Conservation (phyloP, 192 early-diverging fungal species). For the Podila epigama region DNA sequence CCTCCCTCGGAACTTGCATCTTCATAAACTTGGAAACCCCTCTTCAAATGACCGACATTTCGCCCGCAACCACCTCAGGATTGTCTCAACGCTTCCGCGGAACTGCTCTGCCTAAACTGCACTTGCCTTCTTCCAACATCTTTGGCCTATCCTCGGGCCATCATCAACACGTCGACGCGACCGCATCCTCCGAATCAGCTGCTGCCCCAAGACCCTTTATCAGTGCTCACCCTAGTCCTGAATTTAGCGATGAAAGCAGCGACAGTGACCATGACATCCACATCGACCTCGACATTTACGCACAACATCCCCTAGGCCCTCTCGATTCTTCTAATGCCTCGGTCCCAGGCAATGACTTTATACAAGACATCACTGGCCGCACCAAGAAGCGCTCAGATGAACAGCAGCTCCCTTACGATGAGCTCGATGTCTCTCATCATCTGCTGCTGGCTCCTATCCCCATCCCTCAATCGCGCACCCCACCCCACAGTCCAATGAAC, state of each 20-base stretch:
- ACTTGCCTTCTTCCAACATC: slow-evolving; percentile 23
- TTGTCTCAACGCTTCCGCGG: slow-evolving; percentile 35
- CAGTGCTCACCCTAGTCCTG: slow-evolving; percentile 39
- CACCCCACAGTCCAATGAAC: slow-evolving; percentile 26
- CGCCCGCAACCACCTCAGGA: slow-evolving; percentile 16
- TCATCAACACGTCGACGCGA: neutral
- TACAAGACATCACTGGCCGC: neutral
- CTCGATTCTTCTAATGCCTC: neutral
- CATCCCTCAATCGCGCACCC: slow-evolving; percentile 14
- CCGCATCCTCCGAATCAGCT: neutral
- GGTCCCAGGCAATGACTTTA: neutral
- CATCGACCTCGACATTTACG: neutral
- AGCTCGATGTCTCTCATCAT: slow-evolving; percentile 17
- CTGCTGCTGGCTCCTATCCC: slow-evolving; percentile 39
- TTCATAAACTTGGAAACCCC: neutral
- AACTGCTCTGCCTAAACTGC: slow-evolving; percentile 25
- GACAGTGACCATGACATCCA: slow-evolving; percentile 16
- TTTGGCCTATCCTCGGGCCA: slow-evolving; percentile 7
- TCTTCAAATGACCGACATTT: neutral
- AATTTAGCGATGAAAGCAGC: slow-evolving; percentile 35
- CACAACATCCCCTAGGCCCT: neutral
- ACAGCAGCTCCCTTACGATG: slow-evolving; percentile 8
- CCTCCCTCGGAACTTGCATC: neutral
- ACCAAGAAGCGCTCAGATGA: neutral
- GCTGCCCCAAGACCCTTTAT: slow-evolving; percentile 12